Base-by-base conservation (phyloP, 148 eudicot genomes). In the Silene conica region DNA sequence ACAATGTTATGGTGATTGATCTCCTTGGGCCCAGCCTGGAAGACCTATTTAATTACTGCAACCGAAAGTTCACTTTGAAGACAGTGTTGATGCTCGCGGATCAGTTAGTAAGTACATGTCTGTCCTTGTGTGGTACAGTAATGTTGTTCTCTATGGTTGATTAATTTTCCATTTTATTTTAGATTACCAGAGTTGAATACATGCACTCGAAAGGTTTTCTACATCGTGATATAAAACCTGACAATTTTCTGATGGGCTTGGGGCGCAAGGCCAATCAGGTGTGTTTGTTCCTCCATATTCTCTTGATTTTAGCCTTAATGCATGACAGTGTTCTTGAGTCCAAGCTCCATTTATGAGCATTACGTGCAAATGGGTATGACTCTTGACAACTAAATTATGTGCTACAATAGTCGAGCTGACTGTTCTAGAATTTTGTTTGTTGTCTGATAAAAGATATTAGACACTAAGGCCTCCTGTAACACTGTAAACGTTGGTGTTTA, bases 231-330 rank as follows among this genome's bases (percentile, higher is more conserved):
- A 84, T 87, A 67, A 87, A 87, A 71, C 91, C 91, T 31, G 91
- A 85, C 74, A 87, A 87, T 64, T 87, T 87, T 66, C 63, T 87
- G 65, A 85, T 85, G 88, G 87, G 88, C 25, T 68, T 85, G 59
- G 90, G 90, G 69, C 84, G 87, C 41, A 85, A 87, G 76, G 91
- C 87, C 60, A 85, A 87, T 48, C 87, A 87, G 90, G 90, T 87
- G 19, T 55, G 28, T 62, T 56, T 74, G 34, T 38, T 61, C 70
- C 25, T n/a, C n/a, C 16, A 45, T 25, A 19, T 59, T 64, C 57
- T 15, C 14, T 12, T 41, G 50, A 2, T 41, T 63, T 20, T 26
- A 12, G 28, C 69, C 4, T 15, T 66, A 9, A 41, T 65, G 22
- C 70, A 19, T 67, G 25, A 19, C 22, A 41, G 20, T 41, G 54